Evolutionary conservation across 305 asterid genomes (phyloP).

Genomic region (Solanum chacoense): DNA sequence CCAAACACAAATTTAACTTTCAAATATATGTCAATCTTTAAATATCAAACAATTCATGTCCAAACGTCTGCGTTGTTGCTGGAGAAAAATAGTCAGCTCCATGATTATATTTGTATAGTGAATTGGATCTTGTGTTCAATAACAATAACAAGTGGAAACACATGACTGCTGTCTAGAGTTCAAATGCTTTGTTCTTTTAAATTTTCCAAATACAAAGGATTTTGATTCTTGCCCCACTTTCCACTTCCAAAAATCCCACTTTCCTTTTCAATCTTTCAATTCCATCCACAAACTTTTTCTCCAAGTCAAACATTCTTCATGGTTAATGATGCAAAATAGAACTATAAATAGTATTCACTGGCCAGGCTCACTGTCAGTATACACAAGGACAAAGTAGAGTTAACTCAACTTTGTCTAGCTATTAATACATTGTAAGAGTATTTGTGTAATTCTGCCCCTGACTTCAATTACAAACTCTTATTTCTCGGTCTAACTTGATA

Average conservation of each 20-base stretch:
- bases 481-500: neutral
- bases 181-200: neutral
- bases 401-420: neutral
- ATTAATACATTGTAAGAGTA: neutral
- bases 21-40: neutral
- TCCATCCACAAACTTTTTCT: slow-evolving; percentile 30
- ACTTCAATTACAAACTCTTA: neutral
- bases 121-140: slow-evolving; percentile 2
- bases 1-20: neutral
- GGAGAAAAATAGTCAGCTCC: slow-evolving; percentile 16
- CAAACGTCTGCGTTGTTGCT: neutral
- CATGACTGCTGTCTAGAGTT: slow-evolving; percentile 23
- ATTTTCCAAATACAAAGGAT: slow-evolving; percentile 5
- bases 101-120: slow-evolving; percentile 14
- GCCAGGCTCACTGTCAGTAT: neutral
- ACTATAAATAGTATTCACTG: slow-evolving; percentile 10
- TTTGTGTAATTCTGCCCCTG: neutral
- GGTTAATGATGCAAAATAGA: neutral
- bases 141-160: slow-evolving; percentile 30
- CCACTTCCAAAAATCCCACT: slow-evolving; percentile 27
- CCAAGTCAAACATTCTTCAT: slow-evolving; percentile 35
- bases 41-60: neutral
- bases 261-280: slow-evolving; percentile 11
- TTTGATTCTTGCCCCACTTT: slow-evolving; percentile 27
- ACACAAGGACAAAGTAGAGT: neutral